These are phyloP conservation scores for Phlegmacium glaucopus DNA, from an alignment of 768 basidiomycete genomes.

Conservation along the genomic window DNA sequence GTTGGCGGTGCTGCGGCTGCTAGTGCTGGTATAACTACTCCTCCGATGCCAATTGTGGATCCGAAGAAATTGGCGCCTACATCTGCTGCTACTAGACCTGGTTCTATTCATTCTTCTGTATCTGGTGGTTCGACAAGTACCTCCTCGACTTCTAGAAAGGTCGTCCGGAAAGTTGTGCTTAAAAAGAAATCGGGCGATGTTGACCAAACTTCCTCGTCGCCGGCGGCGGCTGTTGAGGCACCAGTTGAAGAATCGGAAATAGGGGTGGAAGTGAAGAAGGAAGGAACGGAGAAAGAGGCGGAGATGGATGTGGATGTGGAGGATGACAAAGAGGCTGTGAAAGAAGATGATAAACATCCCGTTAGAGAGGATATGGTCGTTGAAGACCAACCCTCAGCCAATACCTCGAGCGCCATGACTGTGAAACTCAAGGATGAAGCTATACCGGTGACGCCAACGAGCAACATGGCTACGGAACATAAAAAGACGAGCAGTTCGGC, in stretches of 20 bases:
- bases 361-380: constrained; percentile 9
- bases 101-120: constrained; percentile 6
- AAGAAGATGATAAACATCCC: background rate
- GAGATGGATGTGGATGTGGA: background rate
- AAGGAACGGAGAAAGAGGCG: background rate
- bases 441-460: background rate
- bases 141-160: constrained; percentile 13
- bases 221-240: background rate
- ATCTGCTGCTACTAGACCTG: constrained; percentile 18
- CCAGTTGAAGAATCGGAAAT: background rate
- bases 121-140: background rate
- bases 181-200: constrained; percentile 9
- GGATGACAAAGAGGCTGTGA: constrained; percentile 5
- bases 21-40: background rate
- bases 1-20: too few species aligned
- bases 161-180: constrained; percentile 11
- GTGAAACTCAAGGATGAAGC: constrained; percentile 11
- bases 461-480: constrained; percentile 27
- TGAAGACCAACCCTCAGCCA: constrained; percentile 10
- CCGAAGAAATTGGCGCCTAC: constrained; percentile 27
- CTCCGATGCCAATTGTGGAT: constrained; percentile 26
- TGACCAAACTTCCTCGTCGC: background rate
- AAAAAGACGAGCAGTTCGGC: constrained; percentile 43
- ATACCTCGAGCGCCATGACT: constrained; percentile 22
- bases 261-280: constrained; percentile 12